Conservation (phyloP, 129 eudicot species). For the Lactuca sativa region DNA sequence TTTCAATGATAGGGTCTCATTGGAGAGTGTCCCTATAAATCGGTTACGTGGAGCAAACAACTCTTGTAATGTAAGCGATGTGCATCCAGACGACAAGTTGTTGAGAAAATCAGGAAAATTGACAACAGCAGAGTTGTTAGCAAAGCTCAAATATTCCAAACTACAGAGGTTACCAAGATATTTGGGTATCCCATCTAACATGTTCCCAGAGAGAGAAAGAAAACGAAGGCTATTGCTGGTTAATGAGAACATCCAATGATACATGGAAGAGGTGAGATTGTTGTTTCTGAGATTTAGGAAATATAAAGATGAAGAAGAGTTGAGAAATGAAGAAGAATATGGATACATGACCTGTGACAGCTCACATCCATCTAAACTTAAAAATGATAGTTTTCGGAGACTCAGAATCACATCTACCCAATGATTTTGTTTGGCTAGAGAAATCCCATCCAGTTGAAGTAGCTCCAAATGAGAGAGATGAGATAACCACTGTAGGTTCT, state of each 20-base stretch:
- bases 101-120: neutral
- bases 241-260: conserved; percentile 12
- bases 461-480: neutral
- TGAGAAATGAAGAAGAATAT: conserved; percentile 1
- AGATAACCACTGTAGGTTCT: neutral
- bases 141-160: neutral
- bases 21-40: neutral
- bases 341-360: conserved; percentile 19
- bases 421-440: conserved; percentile 2
- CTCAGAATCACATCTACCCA: neutral
- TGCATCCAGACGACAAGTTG: conserved; percentile 11
- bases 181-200: neutral
- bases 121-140: neutral
- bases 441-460: neutral
- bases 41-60: neutral
- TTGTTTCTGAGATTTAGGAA: neutral
- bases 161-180: conserved; percentile 6
- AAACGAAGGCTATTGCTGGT: neutral
- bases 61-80: neutral
- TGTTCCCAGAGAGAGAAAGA: neutral
- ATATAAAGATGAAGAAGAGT: conserved; percentile 12
- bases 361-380: conserved; percentile 6
- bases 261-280: conserved; percentile 20
- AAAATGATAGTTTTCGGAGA: neutral
- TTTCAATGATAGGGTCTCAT: neutral